Evolutionary conservation across 176 grass and related monocot species (phyloP).

Genomic region (maize (Zea mays)): Zm-B73-REFERENCE-NAM-5.0 NC_050099.1:202384001-202384500

Average conservation of each 20-base stretch:
- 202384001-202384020: not conserved
- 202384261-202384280: slow-evolving; percentile 8
- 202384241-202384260: not conserved
- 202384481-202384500: not conserved
- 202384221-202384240: slow-evolving; percentile 1
- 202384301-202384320: slow-evolving; percentile 12
- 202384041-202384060: not conserved
- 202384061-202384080: not conserved
- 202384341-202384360: slow-evolving; percentile 24
- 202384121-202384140: not conserved
- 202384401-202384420: not conserved
- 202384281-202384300: not conserved
- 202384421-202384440: slow-evolving; percentile 14
- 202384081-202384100: not conserved
- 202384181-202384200: slow-evolving; percentile 25
- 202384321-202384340: slow-evolving; percentile 26
- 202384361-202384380: not conserved
- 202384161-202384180: not conserved
- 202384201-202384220: not conserved
- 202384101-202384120: not conserved
- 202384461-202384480: not conserved
- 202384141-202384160: slow-evolving; percentile 5
- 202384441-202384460: not conserved
- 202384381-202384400: not conserved
- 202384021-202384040: not conserved